A percentile compares a stretch with the other conserved stretches of the same genome.
phyloP scores from a whole-genome alignment of 768 basidiomycete genomes.

The Saitozyma sp. region DNA sequence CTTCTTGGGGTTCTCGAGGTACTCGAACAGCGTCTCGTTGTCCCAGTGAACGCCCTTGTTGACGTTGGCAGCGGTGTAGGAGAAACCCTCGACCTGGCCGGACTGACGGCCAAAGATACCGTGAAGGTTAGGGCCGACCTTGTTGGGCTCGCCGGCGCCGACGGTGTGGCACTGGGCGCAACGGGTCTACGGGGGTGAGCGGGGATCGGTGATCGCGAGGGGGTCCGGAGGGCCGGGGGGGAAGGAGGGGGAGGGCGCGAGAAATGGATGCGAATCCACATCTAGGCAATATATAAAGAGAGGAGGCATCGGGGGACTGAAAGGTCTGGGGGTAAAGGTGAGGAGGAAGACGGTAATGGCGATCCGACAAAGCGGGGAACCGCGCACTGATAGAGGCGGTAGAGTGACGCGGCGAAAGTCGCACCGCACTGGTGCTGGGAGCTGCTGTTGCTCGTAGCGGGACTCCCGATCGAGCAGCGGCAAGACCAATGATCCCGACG shows the following conservation, averaged over 20 bases:
- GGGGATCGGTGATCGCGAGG: slow-evolving; percentile 53
- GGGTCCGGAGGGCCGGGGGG: not conserved
- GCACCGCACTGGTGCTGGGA: too few relatives aligned
- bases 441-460: too few relatives aligned
- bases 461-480: too few relatives aligned
- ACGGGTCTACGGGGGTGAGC: slow-evolving; percentile 52
- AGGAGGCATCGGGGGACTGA: too few relatives aligned
- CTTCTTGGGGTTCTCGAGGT: slow-evolving; percentile 91
- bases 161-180: slow-evolving; percentile 79
- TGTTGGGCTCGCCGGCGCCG: slow-evolving; percentile 53
- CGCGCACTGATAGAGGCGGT: too few relatives aligned
- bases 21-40: slow-evolving; percentile 84
- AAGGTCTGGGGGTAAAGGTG: too few relatives aligned
- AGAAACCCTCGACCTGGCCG: slow-evolving; percentile 80
- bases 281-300: too few relatives aligned
- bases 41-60: slow-evolving; percentile 88
- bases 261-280: not conserved
- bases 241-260: not conserved
- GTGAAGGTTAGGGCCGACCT: slow-evolving; percentile 90
- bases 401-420: too few relatives aligned
- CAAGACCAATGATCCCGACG: too few relatives aligned
- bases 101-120: slow-evolving; percentile 70
- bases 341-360: not conserved
- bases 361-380: not conserved
- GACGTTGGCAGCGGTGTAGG: slow-evolving; percentile 91